phyloP scores from a whole-genome alignment of 2,329 filamentous ascomycete species.

The Talaromyces sp. region DNA sequence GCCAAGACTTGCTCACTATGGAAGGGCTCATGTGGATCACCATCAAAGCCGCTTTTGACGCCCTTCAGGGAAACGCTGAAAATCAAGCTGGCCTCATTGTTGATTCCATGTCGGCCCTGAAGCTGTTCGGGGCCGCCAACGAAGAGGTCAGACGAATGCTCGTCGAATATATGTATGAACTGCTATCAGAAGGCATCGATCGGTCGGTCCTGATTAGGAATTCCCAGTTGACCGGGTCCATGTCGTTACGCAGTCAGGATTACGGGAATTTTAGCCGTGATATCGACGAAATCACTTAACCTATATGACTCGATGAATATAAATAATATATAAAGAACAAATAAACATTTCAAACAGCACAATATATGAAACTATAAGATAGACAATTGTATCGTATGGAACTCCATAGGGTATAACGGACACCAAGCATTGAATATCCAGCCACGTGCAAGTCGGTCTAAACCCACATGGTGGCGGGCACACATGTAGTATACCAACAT shows the following conservation, averaged over 20 bases:
- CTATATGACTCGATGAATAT: background rate
- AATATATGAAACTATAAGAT: background rate
- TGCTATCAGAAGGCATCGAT: background rate
- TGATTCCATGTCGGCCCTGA: background rate
- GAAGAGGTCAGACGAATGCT: background rate
- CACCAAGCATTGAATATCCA: too few relatives aligned
- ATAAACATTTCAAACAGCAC: background rate
- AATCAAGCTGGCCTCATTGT: background rate
- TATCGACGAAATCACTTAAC: background rate
- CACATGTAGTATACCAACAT: background rate
- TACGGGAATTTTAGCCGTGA: background rate
- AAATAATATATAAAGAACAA: background rate
- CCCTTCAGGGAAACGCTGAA: background rate
- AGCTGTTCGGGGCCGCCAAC: background rate
- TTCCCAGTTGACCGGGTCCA: background rate
- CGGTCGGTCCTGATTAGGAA: background rate
- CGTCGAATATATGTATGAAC: background rate
- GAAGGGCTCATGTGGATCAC: background rate
- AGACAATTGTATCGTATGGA: too few relatives aligned
- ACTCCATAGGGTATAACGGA: too few relatives aligned
- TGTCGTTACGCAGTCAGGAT: background rate
- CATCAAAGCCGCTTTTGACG: background rate
- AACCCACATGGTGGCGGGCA: too few relatives aligned
- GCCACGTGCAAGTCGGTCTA: too few relatives aligned
- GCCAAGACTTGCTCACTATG: background rate